phyloP scores from a whole-genome alignment of 2,329 filamentous ascomycete genomes.

The Graphilbum fragrans region DNA sequence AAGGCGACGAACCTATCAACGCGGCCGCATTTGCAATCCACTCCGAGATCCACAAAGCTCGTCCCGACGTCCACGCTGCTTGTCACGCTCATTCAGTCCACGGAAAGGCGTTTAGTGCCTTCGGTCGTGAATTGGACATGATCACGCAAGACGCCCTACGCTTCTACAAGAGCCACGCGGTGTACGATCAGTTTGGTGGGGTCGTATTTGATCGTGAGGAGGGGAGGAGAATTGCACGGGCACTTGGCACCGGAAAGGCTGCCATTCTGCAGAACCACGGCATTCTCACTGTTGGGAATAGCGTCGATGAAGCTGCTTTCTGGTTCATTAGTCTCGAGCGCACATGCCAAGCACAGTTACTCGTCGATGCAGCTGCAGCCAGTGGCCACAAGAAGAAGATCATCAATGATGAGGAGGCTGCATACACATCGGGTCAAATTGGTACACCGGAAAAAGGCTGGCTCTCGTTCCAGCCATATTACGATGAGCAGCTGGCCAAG shows the following conservation, averaged over 20 bases:
- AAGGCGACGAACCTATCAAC: conserved; percentile 37
- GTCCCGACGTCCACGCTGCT: conserved; percentile 52
- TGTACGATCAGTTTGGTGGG: conserved; percentile 45
- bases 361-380: conserved; percentile 37
- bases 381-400: conserved; percentile 8
- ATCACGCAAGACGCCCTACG: conserved; percentile 53
- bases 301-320: conserved; percentile 63
- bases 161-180: conserved; percentile 52
- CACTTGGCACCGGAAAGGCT: conserved; percentile 47
- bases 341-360: conserved; percentile 53
- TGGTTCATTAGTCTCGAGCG: conserved; percentile 56
- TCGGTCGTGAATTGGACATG: conserved; percentile 54
- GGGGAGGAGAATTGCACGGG: conserved; percentile 47
- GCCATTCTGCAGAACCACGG: conserved; percentile 61
- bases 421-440: conserved; percentile 14
- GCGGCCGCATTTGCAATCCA: conserved; percentile 61
- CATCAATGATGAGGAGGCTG: conserved; percentile 23
- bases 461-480: conserved; percentile 33
- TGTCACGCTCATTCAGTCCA: conserved; percentile 55
- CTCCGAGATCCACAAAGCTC: conserved; percentile 50
- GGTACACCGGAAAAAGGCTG: conserved; percentile 37
- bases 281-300: conserved; percentile 53
- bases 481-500: conserved; percentile 5
- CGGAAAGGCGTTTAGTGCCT: conserved; percentile 55
- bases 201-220: conserved; percentile 48